phyloP scores from a whole-genome alignment of 1,139 yeast genomes.

The Magnusiomyces magnusii region DNA sequence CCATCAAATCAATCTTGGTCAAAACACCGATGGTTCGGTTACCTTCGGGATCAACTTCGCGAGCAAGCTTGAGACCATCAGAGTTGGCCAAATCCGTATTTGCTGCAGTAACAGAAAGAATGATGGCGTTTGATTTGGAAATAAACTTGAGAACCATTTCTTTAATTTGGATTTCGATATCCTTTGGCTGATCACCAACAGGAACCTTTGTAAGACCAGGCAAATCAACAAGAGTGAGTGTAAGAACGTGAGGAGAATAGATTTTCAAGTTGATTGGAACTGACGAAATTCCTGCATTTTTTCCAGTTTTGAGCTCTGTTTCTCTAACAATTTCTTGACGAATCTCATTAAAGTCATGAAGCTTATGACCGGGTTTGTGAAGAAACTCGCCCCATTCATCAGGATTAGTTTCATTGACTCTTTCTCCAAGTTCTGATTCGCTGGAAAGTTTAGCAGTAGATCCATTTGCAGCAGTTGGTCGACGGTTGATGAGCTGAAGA shows the following conservation, averaged over 20 bases:
- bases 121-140: slow-evolving; percentile 93
- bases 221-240: slow-evolving; percentile 93
- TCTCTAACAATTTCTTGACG: slow-evolving; percentile 87
- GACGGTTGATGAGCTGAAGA: slow-evolving; percentile 67
- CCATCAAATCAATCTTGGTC: slow-evolving; percentile 97
- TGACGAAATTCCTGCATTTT: slow-evolving; percentile 84
- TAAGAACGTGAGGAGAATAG: slow-evolving; percentile 91
- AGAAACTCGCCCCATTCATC: slow-evolving; percentile 96
- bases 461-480: slow-evolving; percentile 64
- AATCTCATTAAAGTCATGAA: slow-evolving; percentile 84
- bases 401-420: slow-evolving; percentile 5
- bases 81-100: slow-evolving; percentile 97
- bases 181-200: slow-evolving; percentile 99
- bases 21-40: slow-evolving; percentile 93
- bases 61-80: slow-evolving; percentile 91
- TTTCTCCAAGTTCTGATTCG: slow-evolving; percentile 2
- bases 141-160: slow-evolving; percentile 93
- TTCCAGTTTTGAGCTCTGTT: slow-evolving; percentile 92
- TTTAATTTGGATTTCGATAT: slow-evolving; percentile 87
- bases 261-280: slow-evolving; percentile 90
- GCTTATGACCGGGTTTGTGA: slow-evolving; percentile 84
- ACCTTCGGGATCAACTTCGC: slow-evolving; percentile 99
- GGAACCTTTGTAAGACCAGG: slow-evolving; percentile 99
- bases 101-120: slow-evolving; percentile 92
- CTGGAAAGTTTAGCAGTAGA: background rate